Base-by-base conservation (phyloP, 2,329 filamentous ascomycete genomes). In the Cladosporium cucumerinum region DNA sequence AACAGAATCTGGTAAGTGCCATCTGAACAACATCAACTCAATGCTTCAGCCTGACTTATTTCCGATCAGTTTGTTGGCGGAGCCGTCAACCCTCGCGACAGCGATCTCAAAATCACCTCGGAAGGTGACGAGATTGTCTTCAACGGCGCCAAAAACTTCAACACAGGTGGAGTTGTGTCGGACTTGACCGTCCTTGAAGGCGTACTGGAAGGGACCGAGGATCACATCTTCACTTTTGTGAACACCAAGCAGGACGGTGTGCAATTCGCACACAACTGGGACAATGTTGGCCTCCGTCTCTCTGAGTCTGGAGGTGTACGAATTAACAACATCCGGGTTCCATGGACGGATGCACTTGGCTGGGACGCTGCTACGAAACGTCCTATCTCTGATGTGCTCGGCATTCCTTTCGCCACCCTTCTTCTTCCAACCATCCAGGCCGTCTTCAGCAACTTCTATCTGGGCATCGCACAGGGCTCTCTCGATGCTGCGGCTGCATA, bases 141-240 rank as follows among this genome's bases (percentile, higher is more conserved):
- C 74, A 84, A 85, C 65, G 86, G 87, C 1, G 82, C 80, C 74
- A 90, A 90, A 74, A 80, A 84, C 75, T 89, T 89, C 79, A 89
- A 87, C 71, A 90, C 87, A 0, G 87, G 87, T 0, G 87, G 87
- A 28, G 86, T 88, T 0, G 80, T 90, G 2, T 88, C 86, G 0
- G 87, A 90, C 65, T 75, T 89, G 23, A 89, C 86, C 0, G 85
- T 89, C 0, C 80, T 90, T 0, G 87, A 90, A 69, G 87, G 87
- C 23, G 83, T 86, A 0, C 77, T 83, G n/a, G 81, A 85, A 6
- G 83, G 80, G 21, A 87, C 85, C 0, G 79, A 82, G 5, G 79
- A 86, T 61, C 87, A 89, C 70, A 85, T 89, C 65, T 89, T 89
- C 70, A 84, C 86, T 2, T 74, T 88, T 25, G 86, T 87, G 1